Base-by-base conservation (phyloP, 306 rosid species). In the Styphnolobium japonicum region DNA sequence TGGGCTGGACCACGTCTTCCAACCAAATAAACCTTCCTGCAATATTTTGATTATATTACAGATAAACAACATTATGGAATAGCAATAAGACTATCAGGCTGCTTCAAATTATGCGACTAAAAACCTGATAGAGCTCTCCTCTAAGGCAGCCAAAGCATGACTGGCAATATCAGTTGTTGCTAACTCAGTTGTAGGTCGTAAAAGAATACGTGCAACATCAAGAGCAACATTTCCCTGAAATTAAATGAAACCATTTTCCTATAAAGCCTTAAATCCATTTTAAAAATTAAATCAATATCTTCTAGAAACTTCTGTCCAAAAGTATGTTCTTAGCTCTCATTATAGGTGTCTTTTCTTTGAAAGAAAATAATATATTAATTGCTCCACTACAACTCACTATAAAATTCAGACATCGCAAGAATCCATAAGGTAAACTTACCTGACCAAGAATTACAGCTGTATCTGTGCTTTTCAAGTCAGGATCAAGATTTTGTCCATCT, bases 1-100 rank as follows among this genome's bases (percentile, higher is more conserved):
- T 95, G 99, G 56, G 90, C 96, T 19, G 99, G 99, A 85, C 99
- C 99, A 51, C 97, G 92, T 85, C 99, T 89, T 84, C 99, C 99
- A 64, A 95, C 98, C 89, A 95, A 80, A 88, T 86, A 90, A 79
- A 95, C 96, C 82, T 86, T 90, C 89, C 99, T 91, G 88, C 66
- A 77, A 49, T 71, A 45, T 83, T n/a, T n/a, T 57, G 76, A 33
- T 40, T 25, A 75, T 67, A 70, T 78, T 63, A 55, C 36, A 48
- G 10, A 87, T 58, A 64, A 19, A 52, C 15, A 67, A 60, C 55
- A 64, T 10, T 56, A 66, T n/a, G 61, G 27, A 45, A 56, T 29
- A 75, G 57, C n/a, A 42, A 82, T 18, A 76, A 43, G 12, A 48
- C 14, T 69, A 75, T 64, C 29, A 19, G 37, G 31, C 27, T 31